These are phyloP conservation scores for Diplocarpon rosae DNA, from an alignment of 2,329 filamentous ascomycete genomes.

Conservation along the genomic window DNA sequence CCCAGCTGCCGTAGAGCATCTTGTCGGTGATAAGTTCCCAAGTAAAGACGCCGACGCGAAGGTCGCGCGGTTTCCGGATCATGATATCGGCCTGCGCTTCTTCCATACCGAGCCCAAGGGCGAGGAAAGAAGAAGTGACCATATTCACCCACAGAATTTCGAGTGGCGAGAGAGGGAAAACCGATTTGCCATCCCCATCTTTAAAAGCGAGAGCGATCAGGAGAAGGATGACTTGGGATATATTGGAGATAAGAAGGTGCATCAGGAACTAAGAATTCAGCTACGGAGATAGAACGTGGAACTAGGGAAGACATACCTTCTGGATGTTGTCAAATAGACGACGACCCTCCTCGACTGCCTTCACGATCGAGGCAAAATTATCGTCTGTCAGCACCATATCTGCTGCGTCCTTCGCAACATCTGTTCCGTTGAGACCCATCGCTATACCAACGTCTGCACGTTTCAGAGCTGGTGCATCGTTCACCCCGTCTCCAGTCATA, in stretches of 20 bases:
- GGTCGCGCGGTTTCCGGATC: conserved; percentile 49
- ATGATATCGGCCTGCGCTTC: conserved; percentile 58
- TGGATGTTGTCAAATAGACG: conserved; percentile 99
- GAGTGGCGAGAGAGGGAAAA: conserved; percentile 61
- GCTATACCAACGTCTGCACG: conserved; percentile 96
- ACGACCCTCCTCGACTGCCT: conserved; percentile 95
- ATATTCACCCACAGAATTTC: conserved; percentile 72
- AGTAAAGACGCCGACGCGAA: conserved; percentile 51
- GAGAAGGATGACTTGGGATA: conserved; percentile 58
- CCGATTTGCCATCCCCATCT: conserved; percentile 44
- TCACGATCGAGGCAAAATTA: conserved; percentile 83
- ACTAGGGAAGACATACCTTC: conserved; percentile 27
- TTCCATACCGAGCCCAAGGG: conserved; percentile 62
- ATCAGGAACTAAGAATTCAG: conserved; percentile 39
- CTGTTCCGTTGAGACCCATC: conserved; percentile 89
- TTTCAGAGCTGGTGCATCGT: conserved; percentile 91
- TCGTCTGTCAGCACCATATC: conserved; percentile 87
- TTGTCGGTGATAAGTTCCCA: conserved; percentile 55
- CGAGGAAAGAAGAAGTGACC: conserved; percentile 59
- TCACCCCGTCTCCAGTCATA: conserved; percentile 98
- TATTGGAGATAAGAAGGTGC: conserved; percentile 58
- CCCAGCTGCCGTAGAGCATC: conserved; percentile 52
- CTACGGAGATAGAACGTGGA: background rate
- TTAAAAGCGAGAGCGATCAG: conserved; percentile 61
- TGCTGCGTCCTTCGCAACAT: conserved; percentile 92